Conservation (phyloP, 805 yeast species). For the Saitoella complicata region DNA sequence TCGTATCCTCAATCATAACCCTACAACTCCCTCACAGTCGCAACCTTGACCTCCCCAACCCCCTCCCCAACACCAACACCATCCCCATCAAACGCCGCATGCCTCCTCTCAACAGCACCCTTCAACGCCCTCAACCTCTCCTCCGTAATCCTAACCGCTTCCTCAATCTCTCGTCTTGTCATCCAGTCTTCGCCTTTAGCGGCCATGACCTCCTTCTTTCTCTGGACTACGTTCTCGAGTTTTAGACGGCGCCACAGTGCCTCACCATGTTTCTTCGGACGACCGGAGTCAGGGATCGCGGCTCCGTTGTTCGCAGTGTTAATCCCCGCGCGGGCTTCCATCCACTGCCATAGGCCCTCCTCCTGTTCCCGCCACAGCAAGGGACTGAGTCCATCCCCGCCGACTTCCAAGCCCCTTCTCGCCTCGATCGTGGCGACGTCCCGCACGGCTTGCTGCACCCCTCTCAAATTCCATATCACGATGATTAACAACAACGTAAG, state of each 20-base stretch:
- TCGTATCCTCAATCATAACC: too few species aligned
- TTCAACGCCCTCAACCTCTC: slow-evolving; percentile 18
- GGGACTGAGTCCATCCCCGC: too few species aligned
- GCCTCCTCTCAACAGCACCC: too few species aligned
- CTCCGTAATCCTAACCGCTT: slow-evolving; percentile 32
- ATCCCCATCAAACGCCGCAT: too few species aligned
- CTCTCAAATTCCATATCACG: slow-evolving; percentile 2
- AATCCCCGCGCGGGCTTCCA: slow-evolving; percentile 28
- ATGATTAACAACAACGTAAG: slow-evolving; percentile 9
- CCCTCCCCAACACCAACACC: too few species aligned
- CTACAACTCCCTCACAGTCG: too few species aligned
- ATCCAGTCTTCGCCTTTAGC: slow-evolving; percentile 5
- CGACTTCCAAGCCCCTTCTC: slow-evolving; percentile 8
- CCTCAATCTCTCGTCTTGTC: slow-evolving; percentile 29
- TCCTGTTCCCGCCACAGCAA: slow-evolving; percentile 31
- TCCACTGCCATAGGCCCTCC: slow-evolving; percentile 58
- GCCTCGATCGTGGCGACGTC: slow-evolving; percentile 13
- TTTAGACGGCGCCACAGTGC: too few species aligned
- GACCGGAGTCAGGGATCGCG: too few species aligned
- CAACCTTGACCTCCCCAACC: too few species aligned
- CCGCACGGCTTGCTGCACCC: neutral
- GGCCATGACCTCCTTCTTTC: neutral
- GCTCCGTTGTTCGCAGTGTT: slow-evolving; percentile 17
- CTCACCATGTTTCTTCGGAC: too few species aligned
- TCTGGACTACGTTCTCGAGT: neutral